These are phyloP conservation scores for Aspergillus felis DNA, from an alignment of 2,329 filamentous ascomycete genomes.

Conservation along the genomic window DNA sequence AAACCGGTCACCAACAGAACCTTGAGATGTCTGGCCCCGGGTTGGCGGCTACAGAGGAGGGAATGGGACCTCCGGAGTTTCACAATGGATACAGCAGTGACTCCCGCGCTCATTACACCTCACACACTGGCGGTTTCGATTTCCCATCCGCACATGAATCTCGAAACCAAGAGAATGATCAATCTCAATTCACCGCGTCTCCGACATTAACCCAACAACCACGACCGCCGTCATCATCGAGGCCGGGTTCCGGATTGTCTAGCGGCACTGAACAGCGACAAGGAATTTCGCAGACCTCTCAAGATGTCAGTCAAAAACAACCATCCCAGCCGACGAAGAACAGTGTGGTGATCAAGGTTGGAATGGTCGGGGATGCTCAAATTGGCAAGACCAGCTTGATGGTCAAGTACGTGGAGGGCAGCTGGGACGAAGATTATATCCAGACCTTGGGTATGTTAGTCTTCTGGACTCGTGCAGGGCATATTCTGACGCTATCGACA, in stretches of 20 bases:
- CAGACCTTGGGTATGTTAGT: constrained; percentile 70
- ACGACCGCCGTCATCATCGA: constrained; percentile 33
- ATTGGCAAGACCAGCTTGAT: constrained; percentile 99
- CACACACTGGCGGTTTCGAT: constrained; percentile 35
- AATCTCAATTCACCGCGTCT: constrained; percentile 39
- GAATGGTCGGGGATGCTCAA: constrained; percentile 98
- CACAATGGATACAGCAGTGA: constrained; percentile 43
- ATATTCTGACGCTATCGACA: constrained; percentile 29
- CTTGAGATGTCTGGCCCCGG: constrained; percentile 21
- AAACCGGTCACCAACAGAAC: constrained; percentile 17
- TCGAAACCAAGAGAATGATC: constrained; percentile 46
- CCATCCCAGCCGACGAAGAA: constrained; percentile 43
- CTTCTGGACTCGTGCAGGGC: constrained; percentile 1
- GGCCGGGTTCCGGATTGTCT: constrained; percentile 51
- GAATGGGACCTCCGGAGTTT: constrained; percentile 18
- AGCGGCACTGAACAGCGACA: constrained; percentile 40
- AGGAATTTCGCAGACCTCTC: constrained; percentile 46
- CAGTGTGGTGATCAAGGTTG: constrained; percentile 95
- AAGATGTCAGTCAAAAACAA: constrained; percentile 47
- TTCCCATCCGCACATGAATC: constrained; percentile 32
- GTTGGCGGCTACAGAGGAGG: constrained; percentile 33
- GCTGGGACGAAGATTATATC: constrained; percentile 99
- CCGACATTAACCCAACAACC: constrained; percentile 39
- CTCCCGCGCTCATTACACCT: constrained; percentile 47
- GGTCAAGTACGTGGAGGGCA: constrained; percentile 99